A percentile compares a stretch with the other conserved stretches of the same genome.
Conservation (phyloP, 2,329 filamentous ascomycete species). For the Arachnomyces sp. region DNA sequence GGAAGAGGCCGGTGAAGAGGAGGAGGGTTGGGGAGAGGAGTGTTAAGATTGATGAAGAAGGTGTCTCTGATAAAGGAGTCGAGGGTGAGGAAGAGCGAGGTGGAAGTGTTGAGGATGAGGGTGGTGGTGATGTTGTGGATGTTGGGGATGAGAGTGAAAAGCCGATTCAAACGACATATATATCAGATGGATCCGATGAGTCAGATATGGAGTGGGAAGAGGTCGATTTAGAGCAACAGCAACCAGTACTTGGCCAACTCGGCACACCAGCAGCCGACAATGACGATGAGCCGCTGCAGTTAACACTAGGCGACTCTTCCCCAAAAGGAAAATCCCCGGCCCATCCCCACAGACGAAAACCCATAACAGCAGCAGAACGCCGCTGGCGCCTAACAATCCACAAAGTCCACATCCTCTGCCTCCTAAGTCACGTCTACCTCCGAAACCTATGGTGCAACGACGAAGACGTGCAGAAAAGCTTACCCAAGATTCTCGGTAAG, state of each 20-base stretch:
- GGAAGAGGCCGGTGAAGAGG: constrained; percentile 9
- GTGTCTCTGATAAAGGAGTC: constrained; percentile 8
- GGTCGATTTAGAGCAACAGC: constrained; percentile 35
- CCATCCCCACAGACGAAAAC: constrained; percentile 39
- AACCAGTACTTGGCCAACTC: constrained; percentile 10
- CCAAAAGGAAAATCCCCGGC: constrained; percentile 17
- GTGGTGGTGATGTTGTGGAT: constrained; percentile 4
- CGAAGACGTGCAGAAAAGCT: constrained; percentile 51
- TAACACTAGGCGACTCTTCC: constrained; percentile 28
- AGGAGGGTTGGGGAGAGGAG: constrained; percentile 15
- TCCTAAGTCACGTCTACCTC: constrained; percentile 66
- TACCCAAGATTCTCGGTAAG: constrained; percentile 57
- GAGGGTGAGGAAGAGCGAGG: constrained; percentile 3
- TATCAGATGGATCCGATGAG: constrained; percentile 47
- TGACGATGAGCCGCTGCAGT: constrained; percentile 25
- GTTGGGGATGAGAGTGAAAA: constrained; percentile 13
- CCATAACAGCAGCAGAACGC: constrained; percentile 49
- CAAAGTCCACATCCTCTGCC: constrained; percentile 73
- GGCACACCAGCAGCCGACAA: constrained; percentile 4
- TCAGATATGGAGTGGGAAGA: constrained; percentile 57
- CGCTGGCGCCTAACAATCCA: constrained; percentile 65
- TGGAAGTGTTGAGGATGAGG: constrained; percentile 4
- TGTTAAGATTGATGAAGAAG: background rate
- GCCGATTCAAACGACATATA: constrained; percentile 30
- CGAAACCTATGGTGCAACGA: constrained; percentile 91